These are phyloP conservation scores for Exutisphaerella laricina DNA, from an alignment of 2,329 filamentous ascomycete genomes.

Conservation along the genomic window DNA sequence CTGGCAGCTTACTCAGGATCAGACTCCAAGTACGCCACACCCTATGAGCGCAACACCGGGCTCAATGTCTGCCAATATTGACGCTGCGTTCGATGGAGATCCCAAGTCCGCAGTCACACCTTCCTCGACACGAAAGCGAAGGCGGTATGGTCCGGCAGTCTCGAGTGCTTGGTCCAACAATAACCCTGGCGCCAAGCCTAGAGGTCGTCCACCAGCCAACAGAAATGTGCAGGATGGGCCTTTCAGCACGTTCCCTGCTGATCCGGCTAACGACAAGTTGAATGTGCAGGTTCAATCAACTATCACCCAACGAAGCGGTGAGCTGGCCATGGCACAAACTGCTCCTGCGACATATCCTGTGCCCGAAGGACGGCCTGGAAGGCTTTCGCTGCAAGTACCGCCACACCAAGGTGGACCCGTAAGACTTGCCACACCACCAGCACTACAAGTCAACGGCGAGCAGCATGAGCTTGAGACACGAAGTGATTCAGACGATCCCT, in stretches of 20 bases:
- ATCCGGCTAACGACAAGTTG: slow-evolving; percentile 37
- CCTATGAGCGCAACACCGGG: slow-evolving; percentile 72
- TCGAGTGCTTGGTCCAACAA: slow-evolving; percentile 79
- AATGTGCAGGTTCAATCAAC: slow-evolving; percentile 10
- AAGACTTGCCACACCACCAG: slow-evolving; percentile 56
- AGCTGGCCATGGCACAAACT: slow-evolving; percentile 52
- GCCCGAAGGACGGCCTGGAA: slow-evolving; percentile 39
- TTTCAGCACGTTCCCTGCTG: slow-evolving; percentile 64
- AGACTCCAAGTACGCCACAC: slow-evolving; percentile 49
- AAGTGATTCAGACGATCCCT: slow-evolving; percentile 21
- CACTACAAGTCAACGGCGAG: slow-evolving; percentile 51
- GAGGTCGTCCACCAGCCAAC: slow-evolving; percentile 74
- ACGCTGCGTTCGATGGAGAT: slow-evolving; percentile 48
- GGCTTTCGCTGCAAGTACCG: slow-evolving; percentile 59
- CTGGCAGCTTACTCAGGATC: slow-evolving; percentile 28
- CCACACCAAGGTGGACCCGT: slow-evolving; percentile 56
- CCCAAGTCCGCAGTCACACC: slow-evolving; percentile 71
- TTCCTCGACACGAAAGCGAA: slow-evolving; percentile 46
- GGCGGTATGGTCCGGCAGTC: slow-evolving; percentile 76
- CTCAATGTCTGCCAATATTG: slow-evolving; percentile 39
- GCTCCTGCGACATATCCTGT: slow-evolving; percentile 28
- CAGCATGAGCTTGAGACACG: slow-evolving; percentile 23
- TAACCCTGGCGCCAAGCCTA: slow-evolving; percentile 62
- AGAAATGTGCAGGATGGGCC: slow-evolving; percentile 60
- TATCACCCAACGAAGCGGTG: slow-evolving; percentile 7